phyloP scores from a whole-genome alignment of 768 basidiomycete genomes.

The Boletus edulis region DNA sequence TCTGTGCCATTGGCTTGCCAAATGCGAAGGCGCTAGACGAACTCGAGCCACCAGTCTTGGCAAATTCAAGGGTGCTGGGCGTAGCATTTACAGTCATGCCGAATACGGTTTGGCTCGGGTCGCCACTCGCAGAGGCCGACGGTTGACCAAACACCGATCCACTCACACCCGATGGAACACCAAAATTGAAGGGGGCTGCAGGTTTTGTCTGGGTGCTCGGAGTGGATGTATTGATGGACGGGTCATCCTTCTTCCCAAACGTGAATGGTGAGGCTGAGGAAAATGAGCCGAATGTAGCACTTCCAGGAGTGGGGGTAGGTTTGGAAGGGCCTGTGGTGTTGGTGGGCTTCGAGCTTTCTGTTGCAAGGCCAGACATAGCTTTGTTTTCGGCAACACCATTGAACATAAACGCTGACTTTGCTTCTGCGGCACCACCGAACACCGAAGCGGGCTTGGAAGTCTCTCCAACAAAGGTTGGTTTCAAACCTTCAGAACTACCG shows the following conservation, averaged over 20 bases:
- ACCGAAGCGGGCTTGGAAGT: not conserved
- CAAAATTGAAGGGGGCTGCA: slow-evolving; percentile 22
- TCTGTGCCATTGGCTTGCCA: slow-evolving; percentile 28
- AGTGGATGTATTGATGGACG: not conserved
- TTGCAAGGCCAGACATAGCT: not conserved
- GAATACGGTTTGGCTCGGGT: slow-evolving; percentile 9
- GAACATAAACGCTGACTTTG: slow-evolving; percentile 3
- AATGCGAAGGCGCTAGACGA: slow-evolving; percentile 21
- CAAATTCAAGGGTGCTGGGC: slow-evolving; percentile 34
- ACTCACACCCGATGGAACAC: slow-evolving; percentile 6
- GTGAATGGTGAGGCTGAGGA: slow-evolving; percentile 9
- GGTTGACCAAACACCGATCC: slow-evolving; percentile 12
- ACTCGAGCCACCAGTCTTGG: slow-evolving; percentile 16
- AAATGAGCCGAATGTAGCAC: slow-evolving; percentile 3
- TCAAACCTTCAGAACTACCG: slow-evolving; percentile 7
- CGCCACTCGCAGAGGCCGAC: not conserved
- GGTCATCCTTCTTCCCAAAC: slow-evolving; percentile 18
- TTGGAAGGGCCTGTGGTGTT: slow-evolving; percentile 1
- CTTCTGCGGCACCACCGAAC: slow-evolving; percentile 1
- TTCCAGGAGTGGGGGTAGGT: slow-evolving; percentile 1
- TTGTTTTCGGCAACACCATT: not conserved
- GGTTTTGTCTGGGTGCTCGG: slow-evolving; percentile 27
- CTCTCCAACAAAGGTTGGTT: slow-evolving; percentile 10
- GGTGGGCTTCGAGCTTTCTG: not conserved
- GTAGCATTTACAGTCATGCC: slow-evolving; percentile 18